Percentiles rank a stretch among this genome's conserved stretches.
Conservation (phyloP, 805 yeast species). For the Suhomyces emberorum region DNA sequence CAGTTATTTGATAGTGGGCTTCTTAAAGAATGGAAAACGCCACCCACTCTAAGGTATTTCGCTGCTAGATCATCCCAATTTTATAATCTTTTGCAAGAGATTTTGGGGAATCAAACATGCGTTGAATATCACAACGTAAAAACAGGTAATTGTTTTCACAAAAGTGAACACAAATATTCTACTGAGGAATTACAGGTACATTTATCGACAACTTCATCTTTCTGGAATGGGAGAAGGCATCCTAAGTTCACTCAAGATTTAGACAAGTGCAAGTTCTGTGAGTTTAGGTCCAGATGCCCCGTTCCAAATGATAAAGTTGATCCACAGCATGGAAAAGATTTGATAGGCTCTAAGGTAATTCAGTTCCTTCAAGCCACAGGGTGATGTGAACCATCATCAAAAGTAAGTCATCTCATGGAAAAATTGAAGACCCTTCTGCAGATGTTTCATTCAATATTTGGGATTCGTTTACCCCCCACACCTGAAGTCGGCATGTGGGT, state of each 20-base stretch:
- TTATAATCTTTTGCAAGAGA: slow-evolving; percentile 29
- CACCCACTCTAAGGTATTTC: slow-evolving; percentile 56
- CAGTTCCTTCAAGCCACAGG: slow-evolving; percentile 1
- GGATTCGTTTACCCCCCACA: slow-evolving; percentile 57
- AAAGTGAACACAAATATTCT: slow-evolving; percentile 38
- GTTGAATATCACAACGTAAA: slow-evolving; percentile 50
- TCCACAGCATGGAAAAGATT: neutral
- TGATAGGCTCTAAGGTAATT: neutral
- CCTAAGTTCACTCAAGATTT: slow-evolving; percentile 44
- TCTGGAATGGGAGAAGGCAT: slow-evolving; percentile 58
- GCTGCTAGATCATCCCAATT: slow-evolving; percentile 54
- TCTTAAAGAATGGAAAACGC: slow-evolving; percentile 45
- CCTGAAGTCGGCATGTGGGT: slow-evolving; percentile 36
- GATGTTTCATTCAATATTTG: slow-evolving; percentile 30
- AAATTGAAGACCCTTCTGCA: slow-evolving; percentile 12
- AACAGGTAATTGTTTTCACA: slow-evolving; percentile 35
- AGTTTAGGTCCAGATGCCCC: slow-evolving; percentile 33
- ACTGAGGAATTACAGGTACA: slow-evolving; percentile 22
- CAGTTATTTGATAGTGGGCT: slow-evolving; percentile 25
- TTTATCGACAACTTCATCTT: slow-evolving; percentile 34
- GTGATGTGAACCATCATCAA: slow-evolving; percentile 14
- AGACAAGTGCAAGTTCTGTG: slow-evolving; percentile 53
- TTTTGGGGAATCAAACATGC: slow-evolving; percentile 38
- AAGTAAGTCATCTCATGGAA: slow-evolving; percentile 10
- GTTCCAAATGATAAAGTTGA: slow-evolving; percentile 7